Conservation (phyloP, 73 alveolate genomes). For the Tetrahymena malaccensis region DNA sequence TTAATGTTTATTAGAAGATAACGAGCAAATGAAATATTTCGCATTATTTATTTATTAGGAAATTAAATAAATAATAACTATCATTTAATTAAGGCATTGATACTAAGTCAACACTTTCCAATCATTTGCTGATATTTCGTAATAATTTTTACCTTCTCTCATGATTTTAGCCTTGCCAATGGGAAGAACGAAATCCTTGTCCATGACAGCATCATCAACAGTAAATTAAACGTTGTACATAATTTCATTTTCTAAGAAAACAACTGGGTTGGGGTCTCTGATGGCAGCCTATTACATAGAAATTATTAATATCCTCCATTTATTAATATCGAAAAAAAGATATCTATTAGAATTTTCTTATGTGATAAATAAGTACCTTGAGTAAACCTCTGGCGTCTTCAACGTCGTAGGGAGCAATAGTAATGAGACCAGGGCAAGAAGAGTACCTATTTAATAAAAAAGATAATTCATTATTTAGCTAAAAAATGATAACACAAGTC, state of each 20-base stretch:
- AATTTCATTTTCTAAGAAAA: constrained; percentile 79
- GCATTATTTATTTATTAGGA: background rate
- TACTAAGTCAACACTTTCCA: background rate
- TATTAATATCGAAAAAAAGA: background rate
- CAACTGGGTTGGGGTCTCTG: constrained; percentile 82
- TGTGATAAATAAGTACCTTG: background rate
- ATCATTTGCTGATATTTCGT: background rate
- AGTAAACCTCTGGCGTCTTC: constrained; percentile 77
- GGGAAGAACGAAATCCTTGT: constrained; percentile 71
- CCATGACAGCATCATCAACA: constrained; percentile 57
- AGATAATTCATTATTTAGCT: too few relatives aligned
- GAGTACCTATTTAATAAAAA: constrained; percentile 22
- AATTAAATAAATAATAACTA: background rate
- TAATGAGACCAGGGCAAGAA: constrained; percentile 78
- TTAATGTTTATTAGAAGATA: background rate
- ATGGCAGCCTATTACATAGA: constrained; percentile 52
- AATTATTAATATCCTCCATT: background rate
- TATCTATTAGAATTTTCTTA: background rate
- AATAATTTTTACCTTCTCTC: constrained; percentile 53
- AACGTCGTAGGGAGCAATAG: constrained; percentile 69
- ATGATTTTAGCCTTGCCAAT: constrained; percentile 75
- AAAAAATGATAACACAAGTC: background rate
- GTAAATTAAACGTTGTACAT: constrained; percentile 66
- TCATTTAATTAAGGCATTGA: background rate
- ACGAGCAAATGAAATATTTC: background rate